Evolutionary conservation across 139 green algal genomes (phyloP).

Genomic region (Chlamydomonas sp.): DNA sequence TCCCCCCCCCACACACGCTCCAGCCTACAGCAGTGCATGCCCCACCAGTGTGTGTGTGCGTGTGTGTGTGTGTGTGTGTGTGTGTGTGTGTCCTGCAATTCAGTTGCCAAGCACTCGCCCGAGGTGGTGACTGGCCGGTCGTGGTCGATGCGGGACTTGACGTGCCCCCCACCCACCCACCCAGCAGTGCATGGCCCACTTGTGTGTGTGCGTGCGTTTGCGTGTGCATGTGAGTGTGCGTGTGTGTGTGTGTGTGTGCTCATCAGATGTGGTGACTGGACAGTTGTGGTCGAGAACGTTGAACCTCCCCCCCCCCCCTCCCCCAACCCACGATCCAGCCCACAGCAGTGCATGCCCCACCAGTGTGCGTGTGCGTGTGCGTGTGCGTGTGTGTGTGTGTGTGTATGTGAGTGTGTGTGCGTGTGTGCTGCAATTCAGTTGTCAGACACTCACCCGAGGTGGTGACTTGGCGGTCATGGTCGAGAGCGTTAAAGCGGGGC

Average conservation of each 20-base stretch:
- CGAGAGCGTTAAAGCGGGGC: no score
- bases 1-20: no score
- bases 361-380: background rate
- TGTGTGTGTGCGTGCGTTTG: no score
- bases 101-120: background rate
- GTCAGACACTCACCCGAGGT: background rate
- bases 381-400: no score
- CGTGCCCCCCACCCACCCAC: background rate
- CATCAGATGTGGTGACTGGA: background rate
- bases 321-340: no score
- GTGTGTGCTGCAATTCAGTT: background rate
- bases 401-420: no score
- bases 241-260: no score
- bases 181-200: constrained; percentile 9
- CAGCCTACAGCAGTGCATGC: no score
- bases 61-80: background rate
- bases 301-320: no score
- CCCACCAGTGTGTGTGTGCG: background rate
- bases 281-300: background rate
- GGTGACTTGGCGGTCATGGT: background rate
- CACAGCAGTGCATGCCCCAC: no score
- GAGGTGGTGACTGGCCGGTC: constrained; percentile 3
- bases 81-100: background rate
- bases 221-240: no score
- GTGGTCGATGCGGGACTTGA: constrained; percentile 8